Conservation (phyloP, 768 basidiomycete genomes). For the Suillus alpinus region DNA sequence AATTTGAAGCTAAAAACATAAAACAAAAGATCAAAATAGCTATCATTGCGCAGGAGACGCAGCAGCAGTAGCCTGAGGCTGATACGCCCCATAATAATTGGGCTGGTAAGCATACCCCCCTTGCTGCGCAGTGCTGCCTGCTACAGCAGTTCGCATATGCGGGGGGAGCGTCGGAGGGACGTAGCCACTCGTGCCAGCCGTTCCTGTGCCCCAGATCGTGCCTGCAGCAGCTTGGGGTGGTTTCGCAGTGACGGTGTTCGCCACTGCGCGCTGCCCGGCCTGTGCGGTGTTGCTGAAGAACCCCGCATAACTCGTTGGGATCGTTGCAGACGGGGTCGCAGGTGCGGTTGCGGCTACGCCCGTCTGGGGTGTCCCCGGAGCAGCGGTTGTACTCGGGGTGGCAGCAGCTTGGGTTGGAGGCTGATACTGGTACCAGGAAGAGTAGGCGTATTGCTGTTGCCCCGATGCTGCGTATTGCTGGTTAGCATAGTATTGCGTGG, state of each 20-base stretch:
- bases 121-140: slow-evolving; percentile 18
- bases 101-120: slow-evolving; percentile 25
- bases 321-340: slow-evolving; percentile 25
- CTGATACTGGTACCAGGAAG: slow-evolving; percentile 43
- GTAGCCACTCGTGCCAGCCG: slow-evolving; percentile 13
- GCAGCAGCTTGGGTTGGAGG: slow-evolving; percentile 26
- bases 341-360: slow-evolving; percentile 27
- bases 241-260: slow-evolving; percentile 46
- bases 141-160: slow-evolving; percentile 33
- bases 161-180: slow-evolving; percentile 39
- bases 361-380: slow-evolving; percentile 46
- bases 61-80: slow-evolving; percentile 15
- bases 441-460: slow-evolving; percentile 41
- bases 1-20: background rate
- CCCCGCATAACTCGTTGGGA: slow-evolving; percentile 37
- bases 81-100: slow-evolving; percentile 32
- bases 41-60: slow-evolving; percentile 28
- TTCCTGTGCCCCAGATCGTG: slow-evolving; percentile 19
- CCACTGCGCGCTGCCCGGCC: slow-evolving; percentile 47
- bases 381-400: slow-evolving; percentile 29
- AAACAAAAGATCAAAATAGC: background rate
- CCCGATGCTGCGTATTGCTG: slow-evolving; percentile 33
- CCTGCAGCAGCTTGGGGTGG: slow-evolving; percentile 28
- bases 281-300: slow-evolving; percentile 36
- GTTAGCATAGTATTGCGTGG: slow-evolving; percentile 35